Evolutionary conservation across 2,329 filamentous ascomycete genomes (phyloP), one percentile per base, ranked within the genome.

Genomic region (Spiromastix sp.): DNA sequence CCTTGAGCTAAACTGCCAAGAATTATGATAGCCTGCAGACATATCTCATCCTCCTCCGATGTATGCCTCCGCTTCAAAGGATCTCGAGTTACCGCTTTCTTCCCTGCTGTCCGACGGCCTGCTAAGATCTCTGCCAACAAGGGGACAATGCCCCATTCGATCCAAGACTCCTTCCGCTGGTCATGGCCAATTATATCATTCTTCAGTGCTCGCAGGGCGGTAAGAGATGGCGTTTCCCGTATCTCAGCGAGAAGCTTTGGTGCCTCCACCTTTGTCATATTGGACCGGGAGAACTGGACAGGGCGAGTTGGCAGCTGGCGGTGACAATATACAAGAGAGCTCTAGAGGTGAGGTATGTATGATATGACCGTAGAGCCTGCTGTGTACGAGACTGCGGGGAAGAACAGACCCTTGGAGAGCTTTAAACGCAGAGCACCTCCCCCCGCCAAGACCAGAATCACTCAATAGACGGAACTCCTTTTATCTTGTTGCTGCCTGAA

Each of bases 151-250:
- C 87, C 87, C 36, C 74, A 64, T 39, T 67, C 68, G 26, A 95
- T 70, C 67, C 80, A 87, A 38, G 75, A 61, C 59, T 89, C 81
- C 61, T 98, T 98, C 56, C 80, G 79, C 57, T 89, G 79, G 21
- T 81, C 72, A 58, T 96, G 85, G 16, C 91, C 91, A 41, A 94
- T 77, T 31, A 93, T 72, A 43, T 91, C 82, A 58, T 94, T 91
- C 66, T 94, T 96, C 19, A 98, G 65, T 27, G 70, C 67, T 45
- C 79, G 76, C 29, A 95, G 68, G 32, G 78, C 73, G 17, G 68
- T 63, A 26, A 73, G 50, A 40, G 57, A 63, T 31, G 57, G 60
- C 42, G 77, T 70, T 48, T 63, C 70, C 43, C 67, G 67, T 37
- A 81, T 64, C 52, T 76, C 70, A 37, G 68, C 59, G 33, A 78